phyloP scores from a whole-genome alignment of 129 eudicot genomes.

The Erigeron canadensis region DNA sequence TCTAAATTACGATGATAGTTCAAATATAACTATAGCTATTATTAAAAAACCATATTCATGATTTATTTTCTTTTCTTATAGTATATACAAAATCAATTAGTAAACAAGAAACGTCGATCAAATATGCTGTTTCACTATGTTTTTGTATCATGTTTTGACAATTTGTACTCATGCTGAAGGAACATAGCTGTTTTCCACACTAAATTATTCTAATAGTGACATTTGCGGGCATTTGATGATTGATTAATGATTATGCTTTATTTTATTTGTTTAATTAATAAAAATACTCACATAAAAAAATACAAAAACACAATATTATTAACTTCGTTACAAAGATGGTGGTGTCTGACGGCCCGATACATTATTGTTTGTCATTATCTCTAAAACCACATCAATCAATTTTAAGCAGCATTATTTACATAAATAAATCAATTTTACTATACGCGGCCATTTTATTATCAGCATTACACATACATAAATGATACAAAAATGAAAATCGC shows the following conservation, averaged over 20 bases:
- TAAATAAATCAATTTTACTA: no score
- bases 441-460: no score
- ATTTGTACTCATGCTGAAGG: neutral
- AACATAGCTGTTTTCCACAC: neutral
- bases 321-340: no score
- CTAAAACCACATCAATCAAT: no score
- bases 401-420: no score
- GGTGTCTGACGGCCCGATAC: no score
- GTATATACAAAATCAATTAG: neutral
- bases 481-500: no score
- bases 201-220: constrained; percentile 2
- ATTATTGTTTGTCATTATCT: no score
- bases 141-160: neutral
- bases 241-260: constrained; percentile 1
- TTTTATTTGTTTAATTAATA: neutral
- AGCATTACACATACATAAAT: no score
- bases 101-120: neutral
- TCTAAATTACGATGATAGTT: no score
- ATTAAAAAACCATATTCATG: neutral
- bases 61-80: neutral
- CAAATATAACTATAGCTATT: neutral
- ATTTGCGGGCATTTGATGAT: constrained; percentile 17
- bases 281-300: neutral
- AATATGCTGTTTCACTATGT: no score
- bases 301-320: neutral